Base-by-base conservation (phyloP, 768 basidiomycete genomes). In the Collybia mongolica region DNA sequence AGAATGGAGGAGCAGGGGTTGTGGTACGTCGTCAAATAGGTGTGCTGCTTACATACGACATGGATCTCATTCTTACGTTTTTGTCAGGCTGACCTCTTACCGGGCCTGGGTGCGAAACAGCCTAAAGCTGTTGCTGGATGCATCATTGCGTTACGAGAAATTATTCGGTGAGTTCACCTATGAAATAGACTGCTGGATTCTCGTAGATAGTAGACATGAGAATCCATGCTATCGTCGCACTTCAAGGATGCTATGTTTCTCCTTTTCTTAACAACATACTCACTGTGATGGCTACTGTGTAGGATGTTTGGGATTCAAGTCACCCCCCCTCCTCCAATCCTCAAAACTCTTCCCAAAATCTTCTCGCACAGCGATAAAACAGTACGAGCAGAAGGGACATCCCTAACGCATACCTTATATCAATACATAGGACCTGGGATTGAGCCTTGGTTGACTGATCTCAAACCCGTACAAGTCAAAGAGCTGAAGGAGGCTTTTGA, bases 381-480 rank as follows among this genome's bases (percentile, higher is more conserved):
- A 22, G 97, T 99, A 46, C 89, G 97, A 52, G 83, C 90, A 1
- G 97, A 99, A 70, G 97, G 96, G 28, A 83, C 83, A 0, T 73
- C 77, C 23, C 83, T 99, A 17, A 76, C 83, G 0, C 84, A 88
- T 59, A 71, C 73, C 0, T 68, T 98, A 6, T 96, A 98, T 73
- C 86, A 90, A 51, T 93, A 84, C 65, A 84, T 98, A 54, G 96
- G 92, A 24, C 60, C 82, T 46, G 85, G 83, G 0, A 87, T 99
- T 53, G 86, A 93, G 47, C 81, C 91, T 41, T 92, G 84, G 75
- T 72, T 99, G 18, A 72, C 81, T 18, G 95, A 98, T 53, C 78
- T 99, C 53, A 99, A 99, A 65, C 93, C 96, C 1, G 93, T 99
- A 3, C 97, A 98, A 67, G 84, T 96, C 38, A 94, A 97, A 65